Percentiles rank a stretch among this genome's conserved stretches.
These are phyloP conservation scores for Epichloe brachyelytri DNA, from an alignment of 2,329 filamentous ascomycete species.

Conservation along the genomic window DNA sequence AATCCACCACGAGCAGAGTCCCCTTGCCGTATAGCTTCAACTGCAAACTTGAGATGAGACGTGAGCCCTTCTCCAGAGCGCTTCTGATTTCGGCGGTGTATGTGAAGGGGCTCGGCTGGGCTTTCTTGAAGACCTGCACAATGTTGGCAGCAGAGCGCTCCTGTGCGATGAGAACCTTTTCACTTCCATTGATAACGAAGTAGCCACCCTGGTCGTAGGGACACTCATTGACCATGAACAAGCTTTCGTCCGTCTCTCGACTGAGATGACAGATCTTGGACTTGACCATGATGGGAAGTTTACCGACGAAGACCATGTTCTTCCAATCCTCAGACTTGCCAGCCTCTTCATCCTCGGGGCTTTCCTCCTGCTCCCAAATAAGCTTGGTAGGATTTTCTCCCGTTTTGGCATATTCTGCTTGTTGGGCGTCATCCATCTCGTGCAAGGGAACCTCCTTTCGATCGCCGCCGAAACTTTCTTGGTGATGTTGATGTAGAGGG, in stretches of 20 bases:
- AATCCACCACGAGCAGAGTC: conserved; percentile 65
- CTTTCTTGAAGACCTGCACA: conserved; percentile 98
- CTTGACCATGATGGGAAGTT: conserved; percentile 95
- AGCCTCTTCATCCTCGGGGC: conserved; percentile 35
- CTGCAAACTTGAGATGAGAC: conserved; percentile 83
- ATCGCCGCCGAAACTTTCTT: conserved; percentile 76
- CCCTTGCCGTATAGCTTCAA: conserved; percentile 81
- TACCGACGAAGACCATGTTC: conserved; percentile 80
- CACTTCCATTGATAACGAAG: conserved; percentile 97
- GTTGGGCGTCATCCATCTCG: conserved; percentile 55
- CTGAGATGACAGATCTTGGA: conserved; percentile 88
- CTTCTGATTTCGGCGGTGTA: conserved; percentile 94
- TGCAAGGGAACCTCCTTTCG: conserved; percentile 56
- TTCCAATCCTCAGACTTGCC: conserved; percentile 43
- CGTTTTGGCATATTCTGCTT: conserved; percentile 39
- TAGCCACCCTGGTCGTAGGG: conserved; percentile 98
- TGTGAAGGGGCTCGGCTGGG: conserved; percentile 77
- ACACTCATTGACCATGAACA: conserved; percentile 90
- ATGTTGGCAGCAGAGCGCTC: conserved; percentile 97
- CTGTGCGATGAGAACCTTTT: conserved; percentile 96
- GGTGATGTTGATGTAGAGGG: conserved; percentile 78
- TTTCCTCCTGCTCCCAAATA: conserved; percentile 48
- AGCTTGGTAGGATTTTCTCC: conserved; percentile 45
- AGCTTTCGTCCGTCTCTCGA: conserved; percentile 67
- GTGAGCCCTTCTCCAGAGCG: conserved; percentile 88